These are phyloP conservation scores for Talaromyces sp. DNA, from an alignment of 2,329 filamentous ascomycete species.

Conservation along the genomic window DNA sequence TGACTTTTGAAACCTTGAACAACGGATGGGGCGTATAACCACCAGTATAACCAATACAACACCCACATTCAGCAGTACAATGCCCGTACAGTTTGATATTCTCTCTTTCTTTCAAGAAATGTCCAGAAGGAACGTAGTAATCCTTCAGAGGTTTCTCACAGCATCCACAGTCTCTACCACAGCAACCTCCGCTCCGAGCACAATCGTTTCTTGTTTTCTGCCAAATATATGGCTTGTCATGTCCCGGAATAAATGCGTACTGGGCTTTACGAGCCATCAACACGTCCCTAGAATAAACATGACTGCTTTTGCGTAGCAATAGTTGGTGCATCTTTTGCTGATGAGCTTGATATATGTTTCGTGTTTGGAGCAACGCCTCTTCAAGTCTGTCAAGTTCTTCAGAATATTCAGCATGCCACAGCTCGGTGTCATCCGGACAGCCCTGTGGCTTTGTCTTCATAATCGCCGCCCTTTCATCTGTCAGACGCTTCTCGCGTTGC, in stretches of 20 bases:
- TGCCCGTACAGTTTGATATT: neutral
- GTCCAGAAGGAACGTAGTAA: conserved; percentile 1
- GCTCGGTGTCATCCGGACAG: too few relatives aligned
- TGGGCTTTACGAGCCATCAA: conserved; percentile 6
- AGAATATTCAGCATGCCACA: neutral
- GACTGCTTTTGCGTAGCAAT: neutral
- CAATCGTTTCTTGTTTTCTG: conserved; percentile 1
- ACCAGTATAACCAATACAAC: neutral
- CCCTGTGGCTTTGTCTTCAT: neutral
- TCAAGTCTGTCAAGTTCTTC: conserved; percentile 1
- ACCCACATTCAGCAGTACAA: neutral
- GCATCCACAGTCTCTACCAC: conserved; percentile 14
- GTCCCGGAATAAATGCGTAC: conserved; percentile 9
- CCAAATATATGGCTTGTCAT: conserved; percentile 11
- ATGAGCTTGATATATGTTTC: conserved; percentile 1
- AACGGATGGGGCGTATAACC: neutral
- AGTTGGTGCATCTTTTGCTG: conserved; percentile 6
- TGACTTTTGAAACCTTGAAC: conserved; percentile 3
- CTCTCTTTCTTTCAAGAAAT: neutral
- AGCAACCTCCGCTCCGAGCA: conserved; percentile 13
- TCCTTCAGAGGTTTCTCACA: conserved; percentile 11
- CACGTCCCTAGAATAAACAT: neutral
- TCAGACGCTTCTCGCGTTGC: conserved; percentile 10
- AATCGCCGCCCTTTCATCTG: neutral
- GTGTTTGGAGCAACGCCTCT: conserved; percentile 5